Conservation (phyloP, 768 basidiomycete species). For the Pholiota molesta region DNA sequence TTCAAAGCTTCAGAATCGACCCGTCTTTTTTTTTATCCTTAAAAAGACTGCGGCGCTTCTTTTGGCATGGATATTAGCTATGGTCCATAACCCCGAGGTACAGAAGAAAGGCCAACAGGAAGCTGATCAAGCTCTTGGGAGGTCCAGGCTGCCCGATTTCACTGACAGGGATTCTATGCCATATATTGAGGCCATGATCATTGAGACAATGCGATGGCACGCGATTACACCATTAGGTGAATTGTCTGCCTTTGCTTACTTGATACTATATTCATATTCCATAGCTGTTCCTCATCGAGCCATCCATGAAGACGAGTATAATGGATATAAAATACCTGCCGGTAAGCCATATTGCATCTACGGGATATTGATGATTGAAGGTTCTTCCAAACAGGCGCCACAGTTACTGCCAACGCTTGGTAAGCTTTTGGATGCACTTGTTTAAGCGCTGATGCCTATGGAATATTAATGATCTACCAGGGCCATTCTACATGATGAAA, state of each 20-base stretch:
- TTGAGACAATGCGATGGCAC: slow-evolving; percentile 47
- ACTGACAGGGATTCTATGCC: slow-evolving; percentile 40
- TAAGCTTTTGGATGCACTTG: slow-evolving; percentile 8
- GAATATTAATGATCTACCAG: slow-evolving; percentile 14
- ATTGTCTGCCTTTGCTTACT: neutral
- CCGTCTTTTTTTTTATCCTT: neutral
- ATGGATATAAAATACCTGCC: slow-evolving; percentile 28
- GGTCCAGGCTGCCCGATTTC: slow-evolving; percentile 43
- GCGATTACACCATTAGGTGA: slow-evolving; percentile 38
- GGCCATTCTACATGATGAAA: slow-evolving; percentile 53
- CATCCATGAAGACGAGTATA: slow-evolving; percentile 35
- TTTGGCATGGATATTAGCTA: slow-evolving; percentile 33
- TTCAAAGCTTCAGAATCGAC: no score
- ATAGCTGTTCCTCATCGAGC: slow-evolving; percentile 37
- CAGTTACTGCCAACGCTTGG: slow-evolving; percentile 31
- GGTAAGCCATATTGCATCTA: slow-evolving; percentile 15
- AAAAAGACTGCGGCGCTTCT: slow-evolving; percentile 34
- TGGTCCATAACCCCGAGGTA: slow-evolving; percentile 43
- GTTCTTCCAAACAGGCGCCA: slow-evolving; percentile 22
- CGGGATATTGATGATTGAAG: neutral
- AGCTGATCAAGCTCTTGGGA: slow-evolving; percentile 42
- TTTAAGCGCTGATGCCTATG: neutral
- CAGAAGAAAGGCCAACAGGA: slow-evolving; percentile 46
- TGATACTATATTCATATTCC: slow-evolving; percentile 6
- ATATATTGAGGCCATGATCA: slow-evolving; percentile 44